A percentile compares a stretch with the other conserved stretches of the same genome.
Evolutionary conservation across 257 asterid species (phyloP).

Genomic region (Solanum chilense): DNA sequence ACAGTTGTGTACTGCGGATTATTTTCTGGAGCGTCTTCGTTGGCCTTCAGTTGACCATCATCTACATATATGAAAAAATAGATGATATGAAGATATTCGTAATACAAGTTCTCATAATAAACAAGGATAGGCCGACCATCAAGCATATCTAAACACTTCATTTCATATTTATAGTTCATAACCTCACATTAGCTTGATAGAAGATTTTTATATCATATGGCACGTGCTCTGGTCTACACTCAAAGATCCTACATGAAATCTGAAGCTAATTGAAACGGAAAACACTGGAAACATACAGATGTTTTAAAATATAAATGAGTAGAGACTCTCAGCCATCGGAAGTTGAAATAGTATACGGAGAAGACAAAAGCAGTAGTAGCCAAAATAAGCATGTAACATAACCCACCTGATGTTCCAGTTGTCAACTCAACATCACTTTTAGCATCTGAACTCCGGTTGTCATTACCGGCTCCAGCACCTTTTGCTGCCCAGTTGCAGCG

Average conservation of each 20-base stretch:
- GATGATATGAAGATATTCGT: background rate
- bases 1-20: slow-evolving; percentile 74
- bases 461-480: slow-evolving; percentile 58
- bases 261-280: background rate
- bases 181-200: background rate
- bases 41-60: slow-evolving; percentile 46
- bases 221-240: background rate
- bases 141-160: background rate
- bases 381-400: background rate
- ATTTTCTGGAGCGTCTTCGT: slow-evolving; percentile 73
- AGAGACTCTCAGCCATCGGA: background rate
- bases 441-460: slow-evolving; percentile 45
- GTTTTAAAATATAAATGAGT: background rate
- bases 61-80: slow-evolving; percentile 29
- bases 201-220: background rate
- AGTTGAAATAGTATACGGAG: background rate
- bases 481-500: slow-evolving; percentile 95
- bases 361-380: background rate
- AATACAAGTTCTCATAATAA: background rate
- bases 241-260: background rate
- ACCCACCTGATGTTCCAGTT: slow-evolving; percentile 52
- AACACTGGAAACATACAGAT: background rate
- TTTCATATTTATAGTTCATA: background rate
- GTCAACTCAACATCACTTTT: slow-evolving; percentile 50
- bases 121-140: background rate